A percentile compares a stretch with the other conserved stretches of the same genome.
Evolutionary conservation across 495 filamentous ascomycete species (phyloP).

Genomic region (Neurospora sublineolata): DNA sequence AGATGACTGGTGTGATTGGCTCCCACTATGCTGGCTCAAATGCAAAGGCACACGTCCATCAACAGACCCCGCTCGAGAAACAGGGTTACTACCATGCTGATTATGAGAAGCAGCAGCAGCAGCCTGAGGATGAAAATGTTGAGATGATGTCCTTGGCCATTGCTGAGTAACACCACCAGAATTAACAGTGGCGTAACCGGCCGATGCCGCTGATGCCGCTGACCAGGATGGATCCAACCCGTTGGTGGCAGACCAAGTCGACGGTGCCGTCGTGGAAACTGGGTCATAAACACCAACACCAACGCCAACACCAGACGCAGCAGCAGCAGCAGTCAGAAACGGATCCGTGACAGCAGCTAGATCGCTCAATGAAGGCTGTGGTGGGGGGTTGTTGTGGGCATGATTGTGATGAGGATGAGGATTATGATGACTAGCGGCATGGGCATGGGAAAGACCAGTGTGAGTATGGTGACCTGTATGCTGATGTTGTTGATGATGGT

Average conservation of each 20-base stretch:
- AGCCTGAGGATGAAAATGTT: background rate
- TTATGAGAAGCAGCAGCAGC: background rate
- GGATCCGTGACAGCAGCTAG: constrained; percentile 14
- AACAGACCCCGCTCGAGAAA: background rate
- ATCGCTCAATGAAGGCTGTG: background rate
- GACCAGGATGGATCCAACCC: background rate
- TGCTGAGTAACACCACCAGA: background rate
- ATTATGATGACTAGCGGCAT: background rate
- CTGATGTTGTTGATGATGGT: background rate
- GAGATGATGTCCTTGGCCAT: background rate
- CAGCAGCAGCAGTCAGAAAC: constrained; percentile 7
- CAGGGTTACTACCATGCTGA: background rate
- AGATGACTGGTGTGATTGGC: background rate
- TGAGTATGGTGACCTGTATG: background rate
- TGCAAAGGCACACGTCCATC: background rate
- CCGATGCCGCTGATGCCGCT: background rate
- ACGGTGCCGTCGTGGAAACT: background rate
- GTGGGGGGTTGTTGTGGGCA: background rate
- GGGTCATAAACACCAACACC: background rate
- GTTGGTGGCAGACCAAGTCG: background rate
- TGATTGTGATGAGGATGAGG: background rate
- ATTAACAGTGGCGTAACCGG: background rate
- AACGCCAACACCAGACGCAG: too few species aligned
- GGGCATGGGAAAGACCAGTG: background rate
- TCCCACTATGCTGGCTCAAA: background rate